Base-by-base conservation (phyloP, 805 yeast genomes). In the Cephaloascus fragrans region DNA sequence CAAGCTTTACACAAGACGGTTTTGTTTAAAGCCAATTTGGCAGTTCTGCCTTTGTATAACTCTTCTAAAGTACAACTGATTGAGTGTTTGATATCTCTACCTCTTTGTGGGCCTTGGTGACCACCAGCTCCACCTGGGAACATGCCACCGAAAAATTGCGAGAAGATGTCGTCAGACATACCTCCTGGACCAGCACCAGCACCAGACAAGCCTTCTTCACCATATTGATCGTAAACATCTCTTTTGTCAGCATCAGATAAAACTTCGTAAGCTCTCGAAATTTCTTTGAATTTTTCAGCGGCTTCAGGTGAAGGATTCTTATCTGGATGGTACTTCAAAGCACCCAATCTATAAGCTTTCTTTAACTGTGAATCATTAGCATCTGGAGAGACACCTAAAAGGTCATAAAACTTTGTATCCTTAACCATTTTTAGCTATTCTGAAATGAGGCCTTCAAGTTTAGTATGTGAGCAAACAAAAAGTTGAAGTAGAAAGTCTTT, bases 11-110 rank as follows among this genome's bases (percentile, higher is more conserved):
- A 93, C 50, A 87, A 65, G 34, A 90, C 73, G 40, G 96, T 89
- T 71, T 87, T 88, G 69, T 88, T 87, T 46, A 93, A 74, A 6
- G 97, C 96, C 68, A 93, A 74, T 67, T 93, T 93, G 42, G 96
- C 80, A 35, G 87, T 80, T 69, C 89, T 84, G 47, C 99, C 98
- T 64, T 82, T 84, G 75, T 79, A 93, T 45, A 93, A 71, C 60
- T 93, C 97, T 64, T 90, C 97, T 53, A 93, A 73, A 35, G 95
- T 72, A 51, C 93, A 94, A 39, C 75, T 61, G 53, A 93, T 75
- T 37, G 86, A 74, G 63, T 93, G 97, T 56, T 80, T 87, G 63
- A 93, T 89, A 61, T 93, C 97, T 56, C 79, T 79, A 55, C 96
- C 95, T 59, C 79, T 78, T 53, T 79, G 73, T 42, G 97, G 97